Conservation (phyloP, 2,329 filamentous ascomycete genomes). For the Exophiala sp. region DNA sequence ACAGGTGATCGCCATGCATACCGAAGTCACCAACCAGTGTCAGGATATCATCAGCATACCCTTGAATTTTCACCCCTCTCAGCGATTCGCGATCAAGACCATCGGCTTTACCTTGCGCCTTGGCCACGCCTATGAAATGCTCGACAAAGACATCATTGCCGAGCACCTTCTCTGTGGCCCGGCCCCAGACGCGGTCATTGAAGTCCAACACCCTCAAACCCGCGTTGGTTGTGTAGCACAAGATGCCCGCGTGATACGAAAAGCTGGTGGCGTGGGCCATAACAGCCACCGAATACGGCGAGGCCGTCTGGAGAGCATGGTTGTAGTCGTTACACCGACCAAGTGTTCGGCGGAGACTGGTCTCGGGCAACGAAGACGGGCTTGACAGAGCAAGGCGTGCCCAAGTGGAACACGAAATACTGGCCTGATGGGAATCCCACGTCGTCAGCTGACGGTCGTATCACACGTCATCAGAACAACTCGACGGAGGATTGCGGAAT, state of each 20-base stretch:
- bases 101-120: not conserved
- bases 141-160: constrained; percentile 47
- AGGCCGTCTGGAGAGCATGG: constrained; percentile 50
- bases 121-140: not conserved
- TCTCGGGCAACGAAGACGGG: constrained; percentile 29
- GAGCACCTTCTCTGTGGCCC: constrained; percentile 53
- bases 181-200: constrained; percentile 38
- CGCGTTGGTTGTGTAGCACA: constrained; percentile 60
- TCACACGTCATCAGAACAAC: not conserved
- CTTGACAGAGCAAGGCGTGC: constrained; percentile 44
- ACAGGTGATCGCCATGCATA: constrained; percentile 47
- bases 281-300: constrained; percentile 60
- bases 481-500: not conserved
- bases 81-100: constrained; percentile 25
- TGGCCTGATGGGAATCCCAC: constrained; percentile 28
- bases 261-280: constrained; percentile 61
- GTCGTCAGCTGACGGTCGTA: constrained; percentile 16
- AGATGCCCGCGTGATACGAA: constrained; percentile 59
- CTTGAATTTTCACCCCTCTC: constrained; percentile 47
- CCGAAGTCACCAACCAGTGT: constrained; percentile 55
- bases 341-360: constrained; percentile 47
- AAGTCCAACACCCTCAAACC: constrained; percentile 60
- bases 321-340: constrained; percentile 59
- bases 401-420: constrained; percentile 38
- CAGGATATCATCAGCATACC: constrained; percentile 57